A percentile compares a stretch with the other conserved stretches of the same genome.
These are phyloP conservation scores for Mortierella alpina DNA, from an alignment of 192 early-diverging fungal genomes.

Conservation along the genomic window DNA sequence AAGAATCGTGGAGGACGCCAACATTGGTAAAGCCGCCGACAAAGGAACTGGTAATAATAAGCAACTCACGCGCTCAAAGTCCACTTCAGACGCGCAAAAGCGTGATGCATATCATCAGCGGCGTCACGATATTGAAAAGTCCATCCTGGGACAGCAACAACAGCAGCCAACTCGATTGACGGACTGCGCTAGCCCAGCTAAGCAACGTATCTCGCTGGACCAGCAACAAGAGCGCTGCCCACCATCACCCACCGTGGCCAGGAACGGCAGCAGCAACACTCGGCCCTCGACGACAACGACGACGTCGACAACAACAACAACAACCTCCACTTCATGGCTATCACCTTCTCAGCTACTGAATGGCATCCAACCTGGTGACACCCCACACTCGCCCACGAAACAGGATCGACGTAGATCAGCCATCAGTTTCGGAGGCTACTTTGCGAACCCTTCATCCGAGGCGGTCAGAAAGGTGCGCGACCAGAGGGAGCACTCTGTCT, in stretches of 20 bases:
- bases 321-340: conserved; percentile 2
- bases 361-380: neutral
- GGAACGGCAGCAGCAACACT: neutral
- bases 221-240: neutral
- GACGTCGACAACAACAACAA: too few species aligned
- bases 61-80: conserved; percentile 20
- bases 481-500: conserved; percentile 12
- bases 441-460: conserved; percentile 11
- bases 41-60: neutral
- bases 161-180: too few species aligned
- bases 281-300: neutral
- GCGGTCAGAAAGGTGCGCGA: conserved; percentile 16
- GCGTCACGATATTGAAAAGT: neutral
- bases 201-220: too few species aligned
- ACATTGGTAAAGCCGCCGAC: too few species aligned
- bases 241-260: neutral
- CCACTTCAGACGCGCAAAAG: conserved; percentile 4
- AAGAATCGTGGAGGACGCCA: too few species aligned
- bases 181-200: too few species aligned
- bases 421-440: conserved; percentile 47
- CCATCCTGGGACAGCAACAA: neutral
- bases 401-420: conserved; percentile 48
- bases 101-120: neutral
- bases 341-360: conserved; percentile 17
- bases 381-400: conserved; percentile 6